A percentile compares a stretch with the other conserved stretches of the same genome.
Evolutionary conservation across 805 yeast species (phyloP).

Genomic region (Clavispora fructus): DNA sequence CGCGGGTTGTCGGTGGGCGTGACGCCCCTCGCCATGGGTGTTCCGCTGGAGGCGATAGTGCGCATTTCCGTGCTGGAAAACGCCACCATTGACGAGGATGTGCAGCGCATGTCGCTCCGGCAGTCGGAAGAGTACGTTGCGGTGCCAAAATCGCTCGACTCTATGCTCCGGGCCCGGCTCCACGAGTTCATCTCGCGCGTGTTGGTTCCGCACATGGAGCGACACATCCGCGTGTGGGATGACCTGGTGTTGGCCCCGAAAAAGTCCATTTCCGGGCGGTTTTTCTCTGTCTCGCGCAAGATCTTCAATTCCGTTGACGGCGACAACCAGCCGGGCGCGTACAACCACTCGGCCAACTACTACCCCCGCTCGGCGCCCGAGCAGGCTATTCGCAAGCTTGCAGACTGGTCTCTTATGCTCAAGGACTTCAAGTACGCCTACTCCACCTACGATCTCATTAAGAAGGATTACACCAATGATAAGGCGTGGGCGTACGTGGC

Average conservation of each 20-base stretch:
- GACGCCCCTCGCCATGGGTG: constrained; percentile 16
- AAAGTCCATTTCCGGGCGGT: constrained; percentile 67
- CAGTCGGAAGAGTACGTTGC: constrained; percentile 12
- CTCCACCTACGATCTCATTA: constrained; percentile 74
- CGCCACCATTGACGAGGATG: constrained; percentile 47
- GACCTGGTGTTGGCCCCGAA: constrained; percentile 75
- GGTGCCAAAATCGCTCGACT: constrained; percentile 36
- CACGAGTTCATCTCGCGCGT: constrained; percentile 45
- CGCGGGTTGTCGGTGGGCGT: constrained; percentile 24
- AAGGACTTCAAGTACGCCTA: constrained; percentile 83
- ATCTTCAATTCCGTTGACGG: constrained; percentile 33
- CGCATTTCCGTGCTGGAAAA: constrained; percentile 21
- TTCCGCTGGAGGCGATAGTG: neutral
- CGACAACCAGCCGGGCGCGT: constrained; percentile 25
- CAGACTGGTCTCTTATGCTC: constrained; percentile 91
- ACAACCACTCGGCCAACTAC: constrained; percentile 47
- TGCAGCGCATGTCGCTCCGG: constrained; percentile 30
- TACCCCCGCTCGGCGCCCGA: constrained; percentile 65
- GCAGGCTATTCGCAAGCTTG: constrained; percentile 71
- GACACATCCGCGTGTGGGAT: constrained; percentile 76
- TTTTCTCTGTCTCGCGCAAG: constrained; percentile 61
- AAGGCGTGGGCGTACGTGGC: constrained; percentile 80
- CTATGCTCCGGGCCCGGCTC: constrained; percentile 33
- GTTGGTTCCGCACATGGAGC: constrained; percentile 80
- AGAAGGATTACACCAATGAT: constrained; percentile 70